Base-by-base conservation (phyloP, 768 basidiomycete genomes). In the Lactifluus subvellereus region DNA sequence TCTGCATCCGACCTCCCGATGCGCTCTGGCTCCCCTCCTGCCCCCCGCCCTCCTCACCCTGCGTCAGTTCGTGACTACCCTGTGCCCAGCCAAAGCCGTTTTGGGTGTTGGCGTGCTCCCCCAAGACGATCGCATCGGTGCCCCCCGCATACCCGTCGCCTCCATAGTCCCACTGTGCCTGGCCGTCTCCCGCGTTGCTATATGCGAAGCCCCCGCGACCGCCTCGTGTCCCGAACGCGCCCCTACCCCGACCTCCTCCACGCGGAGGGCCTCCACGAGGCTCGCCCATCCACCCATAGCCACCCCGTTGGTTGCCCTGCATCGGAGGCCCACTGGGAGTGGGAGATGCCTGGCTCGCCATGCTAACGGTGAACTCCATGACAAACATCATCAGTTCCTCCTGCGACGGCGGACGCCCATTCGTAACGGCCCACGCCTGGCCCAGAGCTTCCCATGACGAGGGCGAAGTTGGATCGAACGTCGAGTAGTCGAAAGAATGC, bases 381-480 rank as follows among this genome's bases (percentile, higher is more conserved):
- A 89, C 79, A 71, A 86, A 88, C 73, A 84, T 80, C 85, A 90
- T 85, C 67, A 92, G 80, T 69, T 91, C 81, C 69, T 90, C 86
- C 69, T 86, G 85, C 60, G 87, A 80, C 33, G 91, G 91, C 67
- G 77, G 54, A 69, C 82, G 79, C 47, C 89, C 87, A 73, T 88
- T 75, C 57, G 88, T 86, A 60, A 79, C 77, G 71, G 80, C 75
- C 89, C 88, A 93, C 78, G 89, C 84, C 71, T 83, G 84, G 72
- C 87, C 88, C 62, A 94, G 82, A 60, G 82, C 80, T 77, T 87
- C 84, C 92, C 92, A 94, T 72, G 88, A 86, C 57, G 82, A 73
- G 58, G 91, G 82, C 49, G 81, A 78, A 33, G 86, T 85, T 59
- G 84, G 84, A 78, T 92, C 82, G 81, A 94, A 94, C 52, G 81